Evolutionary conservation across 495 filamentous ascomycete genomes (phyloP), one percentile per base, ranked within the genome.

Genomic region (Penicillium salamii): DNA sequence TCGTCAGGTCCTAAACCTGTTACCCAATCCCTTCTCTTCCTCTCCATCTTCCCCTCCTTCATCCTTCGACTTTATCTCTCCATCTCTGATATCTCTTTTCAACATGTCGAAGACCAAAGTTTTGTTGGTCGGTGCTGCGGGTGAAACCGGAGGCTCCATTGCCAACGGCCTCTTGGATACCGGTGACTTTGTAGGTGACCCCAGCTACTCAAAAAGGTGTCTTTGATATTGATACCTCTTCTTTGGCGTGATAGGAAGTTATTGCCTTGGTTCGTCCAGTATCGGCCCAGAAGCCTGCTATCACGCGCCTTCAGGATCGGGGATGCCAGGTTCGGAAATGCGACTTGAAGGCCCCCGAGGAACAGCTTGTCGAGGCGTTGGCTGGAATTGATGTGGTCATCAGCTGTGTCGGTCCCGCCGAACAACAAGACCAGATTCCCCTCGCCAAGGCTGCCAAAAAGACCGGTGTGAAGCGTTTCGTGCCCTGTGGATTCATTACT

Each of bases 401-500:
- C 62, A 77, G 65, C 52, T 73, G 69, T 59, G 70, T 81, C 42
- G 76, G 68, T 7, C 67, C 75, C 3, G 53, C 65, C 2, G 68
- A 72, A 46, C 66, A 73, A 49, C 65, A 72, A 55, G 71, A 72
- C 34, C 79, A 84, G 45, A 70, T 82, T 14, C 63, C 70, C 2
- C 62, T 84, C 13, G 77, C 72, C 53, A 75, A 76, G 33, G 81
- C 80, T 0, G 77, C 78, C 3, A 81, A 81, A 56, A 66, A 63
- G 37, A 75, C 72, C 14, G 78, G 79, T 7, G 76, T 81, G 24
- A 74, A 78, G 62, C 74, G 80, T 45, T 84, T 84, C 56, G 67
- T 85, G 44, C 80, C 80, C 2, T 82, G 80, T 57, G 71, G 67
- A 37, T 80, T 77, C 58, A 72, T 72, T 53, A 76, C 77, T 3